These are phyloP conservation scores for Eimeria brunetti DNA, from an alignment of 169 alveolate genomes.

Conservation along the genomic window DNA sequence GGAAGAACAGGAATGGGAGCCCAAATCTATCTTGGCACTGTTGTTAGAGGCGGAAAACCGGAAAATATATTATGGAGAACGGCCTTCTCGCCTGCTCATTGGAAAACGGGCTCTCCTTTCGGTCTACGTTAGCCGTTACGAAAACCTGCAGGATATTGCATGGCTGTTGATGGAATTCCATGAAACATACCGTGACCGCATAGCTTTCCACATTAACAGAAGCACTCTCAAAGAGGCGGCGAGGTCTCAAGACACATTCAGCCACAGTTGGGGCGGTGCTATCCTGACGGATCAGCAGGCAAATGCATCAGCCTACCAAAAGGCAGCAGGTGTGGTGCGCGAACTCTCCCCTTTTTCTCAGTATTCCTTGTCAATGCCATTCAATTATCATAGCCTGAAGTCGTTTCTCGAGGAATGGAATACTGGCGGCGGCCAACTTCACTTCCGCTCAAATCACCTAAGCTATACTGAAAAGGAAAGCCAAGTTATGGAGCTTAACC, in stretches of 20 bases:
- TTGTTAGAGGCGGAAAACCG: conserved; percentile 32
- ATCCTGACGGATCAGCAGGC: neutral
- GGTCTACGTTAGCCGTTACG: conserved; percentile 1
- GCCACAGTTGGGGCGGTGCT: conserved; percentile 59
- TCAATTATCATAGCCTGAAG: conserved; percentile 18
- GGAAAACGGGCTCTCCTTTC: conserved; percentile 39
- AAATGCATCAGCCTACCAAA: conserved; percentile 8
- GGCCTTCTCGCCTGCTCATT: neutral
- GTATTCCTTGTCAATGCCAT: conserved; percentile 52
- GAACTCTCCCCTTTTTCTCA: conserved; percentile 21
- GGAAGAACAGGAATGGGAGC: conserved; percentile 12
- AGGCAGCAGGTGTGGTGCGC: neutral
- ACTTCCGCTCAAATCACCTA: conserved; percentile 38
- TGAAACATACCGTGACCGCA: neutral
- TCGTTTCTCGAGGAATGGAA: conserved; percentile 19
- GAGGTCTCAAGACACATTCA: conserved; percentile 20
- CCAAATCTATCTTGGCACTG: neutral
- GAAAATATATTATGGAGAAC: conserved; percentile 23
- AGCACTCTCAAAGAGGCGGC: conserved; percentile 36
- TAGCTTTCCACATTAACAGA: conserved; percentile 13
- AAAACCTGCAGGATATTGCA: conserved; percentile 55
- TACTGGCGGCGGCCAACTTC: neutral
- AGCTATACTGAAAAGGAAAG: neutral
- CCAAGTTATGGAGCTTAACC: conserved; percentile 30
- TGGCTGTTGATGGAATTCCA: conserved; percentile 29